Base-by-base conservation (phyloP, 805 yeast species). In the Candida pseudofarinosa region DNA sequence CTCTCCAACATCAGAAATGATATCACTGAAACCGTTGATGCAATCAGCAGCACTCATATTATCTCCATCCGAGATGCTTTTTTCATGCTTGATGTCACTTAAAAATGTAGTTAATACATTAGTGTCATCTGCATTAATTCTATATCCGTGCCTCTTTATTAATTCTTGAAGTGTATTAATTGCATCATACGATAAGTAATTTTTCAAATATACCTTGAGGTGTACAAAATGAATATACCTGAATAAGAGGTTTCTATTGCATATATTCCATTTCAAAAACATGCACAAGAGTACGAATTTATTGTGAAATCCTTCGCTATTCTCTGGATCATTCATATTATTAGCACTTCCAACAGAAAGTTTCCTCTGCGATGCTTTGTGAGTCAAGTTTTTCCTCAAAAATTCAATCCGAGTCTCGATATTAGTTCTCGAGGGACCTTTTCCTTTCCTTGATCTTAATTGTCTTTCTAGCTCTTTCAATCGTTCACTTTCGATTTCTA, bases 201-300 rank as follows among this genome's bases (percentile, higher is more conserved):
- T 63, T 20, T 45, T 40, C 37, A 65, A 49, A 28, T 50, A 49
- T 13, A 58, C 52, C 33, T 50, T 53, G 26, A 65, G 45, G 19
- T 65, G 64, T 12, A 69, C 66, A 38, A 63, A 64, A 47, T 67
- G 71, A 42, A 71, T 46, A 45, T 69, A 70, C 44, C 60, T 64
- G 42, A 63, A 48, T 14, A 67, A 43, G 5, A 49, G 43, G 36
- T 71, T 65, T 19, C 75, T 51, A 38, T 65, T 66, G 4, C 52
- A 42, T 35, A 58, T 60, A 46, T 71, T 70, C 75, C 75, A 71
- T 44, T 70, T 71, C 31, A 69, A 49, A 32, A 67, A 57, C 72
- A 67, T 67, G 20, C 64, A 58, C 4, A 67, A 55, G 13, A 69
- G 53, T 6, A 68, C 52, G 40, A 71, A 70, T 44, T 62, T 62